Base-by-base conservation (phyloP, 768 basidiomycete species). In the Tricholoma flavovirens region DNA sequence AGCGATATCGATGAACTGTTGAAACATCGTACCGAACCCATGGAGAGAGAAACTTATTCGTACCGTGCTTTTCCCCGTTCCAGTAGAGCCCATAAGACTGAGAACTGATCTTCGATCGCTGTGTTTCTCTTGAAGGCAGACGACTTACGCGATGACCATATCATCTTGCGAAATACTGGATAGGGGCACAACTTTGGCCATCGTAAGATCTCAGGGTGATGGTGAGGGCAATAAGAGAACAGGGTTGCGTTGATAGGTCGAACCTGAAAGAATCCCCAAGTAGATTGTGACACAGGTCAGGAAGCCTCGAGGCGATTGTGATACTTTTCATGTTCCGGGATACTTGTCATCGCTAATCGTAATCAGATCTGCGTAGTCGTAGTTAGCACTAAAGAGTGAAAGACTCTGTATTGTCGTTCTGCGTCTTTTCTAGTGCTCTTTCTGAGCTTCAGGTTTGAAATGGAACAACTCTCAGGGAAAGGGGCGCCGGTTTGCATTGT, bases 41-140 rank as follows among this genome's bases (percentile, higher is more conserved):
- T 4, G 6, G 4, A 26, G 14, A 49, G 9, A 26, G 1, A n/a
- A 29, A 35, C n/a, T 22, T 36, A 6, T 15, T 4, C 5, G 1
- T 49, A 56, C 59, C 12, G 49, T 51, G 45, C 55, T 59, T 53
- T 59, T 59, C 0, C 59, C 59, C 7, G 51, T 22, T 17, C 55
- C 59, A 26, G 55, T 59, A 17, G 59, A 32, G 8, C 59, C 59
- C 35, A 59, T 56, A 5, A 59, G 24, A 10, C 59, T 59, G 29
- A 3, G 35, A 32, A 12, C 21, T 17, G 49, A 19, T 12, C 5
- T 50, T 17, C 9, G 29, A 11, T 32, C 7, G 30, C 10, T 11
- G 30, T 32, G 30, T 11, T 32, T 32, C 30, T 8, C 30, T 32
- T 32, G 30, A 3, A 32, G 10, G 30, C 8, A 32, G 30, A 8